Evolutionary conservation across 2,329 filamentous ascomycete species (phyloP).

Genomic region (Fusarium albosuccineum): DNA sequence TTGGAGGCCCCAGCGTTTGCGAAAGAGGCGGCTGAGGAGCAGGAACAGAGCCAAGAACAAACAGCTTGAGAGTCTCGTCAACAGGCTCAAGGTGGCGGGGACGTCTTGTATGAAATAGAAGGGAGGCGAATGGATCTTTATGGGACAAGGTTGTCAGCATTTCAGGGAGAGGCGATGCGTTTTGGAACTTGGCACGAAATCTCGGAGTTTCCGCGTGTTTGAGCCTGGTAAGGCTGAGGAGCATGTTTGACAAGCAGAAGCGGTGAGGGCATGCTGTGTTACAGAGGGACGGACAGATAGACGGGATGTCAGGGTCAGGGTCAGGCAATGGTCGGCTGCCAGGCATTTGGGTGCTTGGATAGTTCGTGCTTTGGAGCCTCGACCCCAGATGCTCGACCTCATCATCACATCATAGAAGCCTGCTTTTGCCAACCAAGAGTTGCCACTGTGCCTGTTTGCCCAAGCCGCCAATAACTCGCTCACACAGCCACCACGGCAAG

Average conservation of each 20-base stretch:
- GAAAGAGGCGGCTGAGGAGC: slow-evolving; percentile 28
- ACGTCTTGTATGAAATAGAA: slow-evolving; percentile 18
- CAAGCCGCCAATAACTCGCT: neutral
- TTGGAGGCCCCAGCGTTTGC: slow-evolving; percentile 63
- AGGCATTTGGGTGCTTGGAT: neutral
- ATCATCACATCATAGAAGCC: neutral
- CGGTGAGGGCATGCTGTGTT: neutral
- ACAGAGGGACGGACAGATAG: neutral
- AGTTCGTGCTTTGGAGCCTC: too few species aligned
- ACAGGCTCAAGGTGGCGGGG: slow-evolving; percentile 16
- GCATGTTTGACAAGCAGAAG: slow-evolving; percentile 11
- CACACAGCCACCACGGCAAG: neutral
- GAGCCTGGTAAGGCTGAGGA: neutral
- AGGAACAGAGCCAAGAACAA: slow-evolving; percentile 24
- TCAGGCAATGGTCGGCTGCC: neutral
- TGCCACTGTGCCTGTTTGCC: neutral
- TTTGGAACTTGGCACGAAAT: neutral
- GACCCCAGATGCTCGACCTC: neutral
- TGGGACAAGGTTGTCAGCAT: slow-evolving; percentile 1
- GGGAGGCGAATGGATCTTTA: slow-evolving; percentile 20
- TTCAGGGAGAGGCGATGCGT: neutral
- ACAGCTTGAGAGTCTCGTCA: slow-evolving; percentile 10
- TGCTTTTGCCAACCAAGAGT: neutral
- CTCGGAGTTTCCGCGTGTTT: slow-evolving; percentile 3
- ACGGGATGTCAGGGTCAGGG: slow-evolving; percentile 24